Evolutionary conservation across 2,329 filamentous ascomycete species (phyloP).

Genomic region (Aspergillus nomiae): DNA sequence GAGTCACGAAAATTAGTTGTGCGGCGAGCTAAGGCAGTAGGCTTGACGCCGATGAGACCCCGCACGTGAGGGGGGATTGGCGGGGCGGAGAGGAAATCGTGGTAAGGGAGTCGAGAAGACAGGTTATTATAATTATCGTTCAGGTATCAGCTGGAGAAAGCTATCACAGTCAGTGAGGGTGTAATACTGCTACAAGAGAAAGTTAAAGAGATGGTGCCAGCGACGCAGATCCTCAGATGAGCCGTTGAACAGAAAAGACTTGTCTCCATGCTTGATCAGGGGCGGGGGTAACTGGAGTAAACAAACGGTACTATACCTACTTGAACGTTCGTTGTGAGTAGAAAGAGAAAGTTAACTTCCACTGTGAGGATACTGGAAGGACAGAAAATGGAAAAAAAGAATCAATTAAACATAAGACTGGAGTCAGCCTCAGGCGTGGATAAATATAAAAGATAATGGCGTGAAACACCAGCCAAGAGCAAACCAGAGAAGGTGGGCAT

Average conservation of each 20-base stretch:
- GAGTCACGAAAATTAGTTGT: slow-evolving; percentile 10
- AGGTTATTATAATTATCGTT: not conserved
- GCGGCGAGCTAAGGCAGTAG: slow-evolving; percentile 21
- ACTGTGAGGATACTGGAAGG: not conserved
- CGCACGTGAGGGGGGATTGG: slow-evolving; percentile 24
- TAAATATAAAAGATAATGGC: not conserved
- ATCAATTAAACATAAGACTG: not conserved
- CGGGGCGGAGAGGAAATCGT: slow-evolving; percentile 9
- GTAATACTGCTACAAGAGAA: not conserved
- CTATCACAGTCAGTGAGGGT: not conserved
- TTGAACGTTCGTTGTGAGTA: not conserved
- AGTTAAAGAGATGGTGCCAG: not conserved
- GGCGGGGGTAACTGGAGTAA: not conserved
- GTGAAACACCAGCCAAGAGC: not conserved
- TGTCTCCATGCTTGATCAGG: not conserved
- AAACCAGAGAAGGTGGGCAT: not conserved
- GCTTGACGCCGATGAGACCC: slow-evolving; percentile 21
- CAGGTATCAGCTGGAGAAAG: not conserved
- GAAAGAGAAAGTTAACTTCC: not conserved
- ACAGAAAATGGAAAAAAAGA: not conserved
- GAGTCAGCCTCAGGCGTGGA: not conserved
- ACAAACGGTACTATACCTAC: not conserved
- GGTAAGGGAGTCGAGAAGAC: not conserved
- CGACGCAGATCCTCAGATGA: not conserved
- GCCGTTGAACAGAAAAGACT: not conserved